A percentile compares a stretch with the other conserved stretches of the same genome.
Evolutionary conservation across 345 rosid species (phyloP).

Genomic region (Eucalyptus victrix): DNA sequence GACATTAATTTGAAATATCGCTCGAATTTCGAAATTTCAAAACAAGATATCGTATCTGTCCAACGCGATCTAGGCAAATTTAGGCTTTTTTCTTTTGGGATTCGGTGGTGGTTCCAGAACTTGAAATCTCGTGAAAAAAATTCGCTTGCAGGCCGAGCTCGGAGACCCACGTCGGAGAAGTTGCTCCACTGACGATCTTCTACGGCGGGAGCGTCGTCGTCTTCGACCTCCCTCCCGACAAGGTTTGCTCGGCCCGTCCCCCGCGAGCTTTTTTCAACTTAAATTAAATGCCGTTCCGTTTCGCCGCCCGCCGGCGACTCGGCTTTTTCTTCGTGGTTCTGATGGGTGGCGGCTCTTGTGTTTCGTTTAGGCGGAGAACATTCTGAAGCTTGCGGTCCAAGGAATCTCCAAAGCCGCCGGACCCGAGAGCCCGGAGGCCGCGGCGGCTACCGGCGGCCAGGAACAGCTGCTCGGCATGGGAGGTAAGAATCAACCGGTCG

Average conservation of each 20-base stretch:
- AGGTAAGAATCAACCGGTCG: constrained; percentile 14
- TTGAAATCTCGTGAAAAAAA: background rate
- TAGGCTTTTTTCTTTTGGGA: background rate
- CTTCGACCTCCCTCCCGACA: constrained; percentile 46
- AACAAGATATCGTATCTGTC: background rate
- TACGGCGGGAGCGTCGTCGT: constrained; percentile 73
- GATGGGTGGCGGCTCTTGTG: background rate
- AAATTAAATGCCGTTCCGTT: background rate
- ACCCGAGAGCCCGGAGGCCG: constrained; percentile 1
- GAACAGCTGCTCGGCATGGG: constrained; percentile 37
- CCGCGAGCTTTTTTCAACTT: background rate
- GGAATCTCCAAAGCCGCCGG: constrained; percentile 14
- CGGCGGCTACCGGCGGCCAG: constrained; percentile 5
- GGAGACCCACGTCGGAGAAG: constrained; percentile 10
- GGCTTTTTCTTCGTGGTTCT: background rate
- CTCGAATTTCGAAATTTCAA: background rate
- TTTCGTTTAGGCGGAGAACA: background rate
- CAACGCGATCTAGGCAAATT: background rate
- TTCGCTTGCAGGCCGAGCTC: constrained; percentile 1
- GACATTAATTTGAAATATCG: background rate
- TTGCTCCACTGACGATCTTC: constrained; percentile 82
- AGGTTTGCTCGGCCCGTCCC: constrained; percentile 8
- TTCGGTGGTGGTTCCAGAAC: background rate
- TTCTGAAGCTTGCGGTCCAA: constrained; percentile 6
- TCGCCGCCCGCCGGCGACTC: background rate